Evolutionary conservation across 2,329 filamentous ascomycete genomes (phyloP), one percentile per base, ranked within the genome.

Genomic region (Cadophora luteo-olivacea): DNA sequence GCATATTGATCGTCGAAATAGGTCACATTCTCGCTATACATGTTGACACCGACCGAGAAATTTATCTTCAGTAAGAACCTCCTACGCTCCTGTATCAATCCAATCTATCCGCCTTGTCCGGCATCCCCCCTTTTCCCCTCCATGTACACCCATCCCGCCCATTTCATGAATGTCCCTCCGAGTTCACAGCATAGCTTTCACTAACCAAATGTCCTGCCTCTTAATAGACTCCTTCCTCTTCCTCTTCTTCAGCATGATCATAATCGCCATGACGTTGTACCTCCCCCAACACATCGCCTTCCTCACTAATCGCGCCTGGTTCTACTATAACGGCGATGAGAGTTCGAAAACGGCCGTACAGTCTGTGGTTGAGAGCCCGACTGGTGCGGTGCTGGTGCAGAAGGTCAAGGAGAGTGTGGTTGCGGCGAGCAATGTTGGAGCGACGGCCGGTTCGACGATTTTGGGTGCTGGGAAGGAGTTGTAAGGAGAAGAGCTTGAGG

Each of bases 11-110:
- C 96, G 85, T 93, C 97, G 83, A 92, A 97, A 78, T 93, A 99
- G 84, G 95, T 98, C 80, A 97, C 95, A 14, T 96, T 97, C 81
- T 91, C 92, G 70, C 87, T 98, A 32, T 98, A 99, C 86, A 98
- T 99, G 92, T 91, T 97, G 76, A 97, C 94, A 48, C 92, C 94
- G 1, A 94, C 92, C 64, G 96, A 99, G 84, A 97, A 97, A 81
- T 95, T 97, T 82, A 91, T 97, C 76, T 97, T 98, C 82, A 98
- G 96, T 98, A 87, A 68, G 93, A 25, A 41, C 7, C 14, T 11
- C 29, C 36, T 9, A 52, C 38, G 61, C 49, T 14, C 16, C 41
- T n/a, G n/a, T n/a, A 19, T 65, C 52, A 33, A 57, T 25, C 29
- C 52, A 57, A 33, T 25, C 51, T 61, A n/a, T 54, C 22, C 61